These are phyloP conservation scores for Gloeophyllum trabeum DNA, from an alignment of 768 basidiomycete species.

Conservation along the genomic window DNA sequence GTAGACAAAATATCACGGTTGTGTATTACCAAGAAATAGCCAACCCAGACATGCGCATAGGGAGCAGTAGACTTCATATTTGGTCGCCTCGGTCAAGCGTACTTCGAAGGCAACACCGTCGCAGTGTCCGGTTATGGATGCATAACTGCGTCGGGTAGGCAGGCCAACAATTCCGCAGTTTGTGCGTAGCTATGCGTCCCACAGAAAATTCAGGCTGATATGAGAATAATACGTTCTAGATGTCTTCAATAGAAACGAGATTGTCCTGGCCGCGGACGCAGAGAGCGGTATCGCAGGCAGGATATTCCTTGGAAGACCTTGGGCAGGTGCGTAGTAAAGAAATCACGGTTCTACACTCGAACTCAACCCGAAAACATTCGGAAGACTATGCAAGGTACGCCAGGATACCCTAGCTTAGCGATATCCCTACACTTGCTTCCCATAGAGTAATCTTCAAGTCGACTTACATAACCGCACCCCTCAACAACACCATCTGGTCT, in stretches of 20 bases:
- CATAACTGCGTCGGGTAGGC: constrained; percentile 37
- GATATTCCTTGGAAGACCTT: constrained; percentile 35
- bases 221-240: constrained; percentile 22
- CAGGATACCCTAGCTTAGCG: too few species aligned
- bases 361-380: background rate
- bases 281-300: constrained; percentile 23
- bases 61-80: constrained; percentile 42
- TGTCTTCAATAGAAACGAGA: constrained; percentile 31
- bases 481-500: constrained; percentile 34
- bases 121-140: constrained; percentile 30
- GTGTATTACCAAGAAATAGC: background rate
- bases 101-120: constrained; percentile 38
- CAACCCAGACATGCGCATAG: constrained; percentile 17
- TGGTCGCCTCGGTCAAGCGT: constrained; percentile 28
- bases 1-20: constrained; percentile 11
- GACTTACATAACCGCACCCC: constrained; percentile 26
- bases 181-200: constrained; percentile 20
- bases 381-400: constrained; percentile 33
- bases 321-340: constrained; percentile 23
- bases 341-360: background rate
- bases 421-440: too few species aligned
- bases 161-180: constrained; percentile 30
- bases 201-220: background rate
- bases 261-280: constrained; percentile 29
- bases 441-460: constrained; percentile 41